phyloP scores from a whole-genome alignment of 306 rosid genomes.

The Albizia julibrissin region DNA sequence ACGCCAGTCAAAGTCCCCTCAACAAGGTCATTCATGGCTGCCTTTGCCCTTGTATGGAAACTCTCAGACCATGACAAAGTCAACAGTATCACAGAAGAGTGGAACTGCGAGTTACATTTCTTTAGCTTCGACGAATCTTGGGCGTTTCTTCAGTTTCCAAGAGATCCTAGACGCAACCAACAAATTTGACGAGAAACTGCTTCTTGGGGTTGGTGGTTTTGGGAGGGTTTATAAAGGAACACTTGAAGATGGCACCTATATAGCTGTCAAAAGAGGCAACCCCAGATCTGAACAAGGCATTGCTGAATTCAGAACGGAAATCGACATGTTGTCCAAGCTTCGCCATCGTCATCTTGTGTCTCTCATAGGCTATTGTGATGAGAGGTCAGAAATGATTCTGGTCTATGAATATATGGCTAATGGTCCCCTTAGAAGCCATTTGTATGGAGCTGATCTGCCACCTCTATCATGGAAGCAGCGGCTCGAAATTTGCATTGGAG shows the following conservation, averaged over 20 bases:
- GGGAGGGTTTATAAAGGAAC: constrained; percentile 92
- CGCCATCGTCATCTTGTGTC: constrained; percentile 97
- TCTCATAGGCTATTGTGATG: constrained; percentile 94
- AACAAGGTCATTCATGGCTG: constrained; percentile 74
- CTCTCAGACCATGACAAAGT: constrained; percentile 88
- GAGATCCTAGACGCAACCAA: constrained; percentile 87
- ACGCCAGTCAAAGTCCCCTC: constrained; percentile 53
- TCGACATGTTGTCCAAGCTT: constrained; percentile 94
- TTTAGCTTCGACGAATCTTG: constrained; percentile 71
- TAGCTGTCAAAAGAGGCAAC: constrained; percentile 94
- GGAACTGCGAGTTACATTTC: constrained; percentile 90
- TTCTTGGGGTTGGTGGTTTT: constrained; percentile 96
- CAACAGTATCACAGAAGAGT: constrained; percentile 84
- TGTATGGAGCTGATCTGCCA: constrained; percentile 88
- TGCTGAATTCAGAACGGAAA: constrained; percentile 93
- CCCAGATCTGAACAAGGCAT: constrained; percentile 95
- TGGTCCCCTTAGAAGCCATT: constrained; percentile 93
- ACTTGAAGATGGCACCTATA: constrained; percentile 79
- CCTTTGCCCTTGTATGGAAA: constrained; percentile 83
- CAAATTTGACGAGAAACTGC: constrained; percentile 79
- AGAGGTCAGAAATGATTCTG: constrained; percentile 93
- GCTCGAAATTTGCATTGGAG: constrained; percentile 95
- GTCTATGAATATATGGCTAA: constrained; percentile 98
- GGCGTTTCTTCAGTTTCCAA: constrained; percentile 79
- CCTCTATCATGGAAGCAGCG: constrained; percentile 86